These are phyloP conservation scores for Pythium insidiosum DNA, from an alignment of 352 stramenopile genomes.

Conservation along the genomic window DNA sequence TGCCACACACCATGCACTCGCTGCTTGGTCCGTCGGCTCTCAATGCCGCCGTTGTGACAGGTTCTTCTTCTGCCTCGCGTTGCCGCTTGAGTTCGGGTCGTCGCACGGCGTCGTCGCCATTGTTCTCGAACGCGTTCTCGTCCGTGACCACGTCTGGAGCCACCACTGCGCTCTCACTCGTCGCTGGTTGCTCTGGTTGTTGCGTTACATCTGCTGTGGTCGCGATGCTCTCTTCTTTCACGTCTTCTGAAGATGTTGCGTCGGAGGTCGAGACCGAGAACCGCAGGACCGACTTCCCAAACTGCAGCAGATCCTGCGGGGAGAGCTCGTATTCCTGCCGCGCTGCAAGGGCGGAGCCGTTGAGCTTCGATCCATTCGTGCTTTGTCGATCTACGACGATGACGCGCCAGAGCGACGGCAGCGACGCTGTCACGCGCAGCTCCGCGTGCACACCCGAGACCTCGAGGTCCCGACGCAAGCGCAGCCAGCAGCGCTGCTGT, in stretches of 20 bases:
- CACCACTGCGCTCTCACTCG: not conserved
- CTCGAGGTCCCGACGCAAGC: conserved; percentile 42
- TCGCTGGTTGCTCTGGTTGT: not conserved
- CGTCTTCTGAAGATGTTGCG: conserved; percentile 4
- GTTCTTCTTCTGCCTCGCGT: too few relatives aligned
- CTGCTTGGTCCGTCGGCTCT: not conserved
- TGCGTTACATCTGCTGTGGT: too few relatives aligned
- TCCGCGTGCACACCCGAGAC: conserved; percentile 49
- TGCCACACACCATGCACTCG: conserved; percentile 25
- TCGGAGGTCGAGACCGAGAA: too few relatives aligned
- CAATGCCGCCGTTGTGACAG: not conserved
- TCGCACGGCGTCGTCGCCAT: not conserved
- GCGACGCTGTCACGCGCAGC: conserved; percentile 11
- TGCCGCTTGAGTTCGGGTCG: too few relatives aligned
- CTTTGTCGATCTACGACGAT: conserved; percentile 27
- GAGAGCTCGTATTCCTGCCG: conserved; percentile 19
- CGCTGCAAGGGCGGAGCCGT: conserved; percentile 19
- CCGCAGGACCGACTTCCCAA: too few relatives aligned
- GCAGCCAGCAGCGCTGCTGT: conserved; percentile 38
- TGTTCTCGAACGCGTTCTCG: conserved; percentile 6
- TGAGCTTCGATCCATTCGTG: conserved; percentile 55
- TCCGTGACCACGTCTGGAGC: not conserved
- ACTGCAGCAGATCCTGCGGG: conserved; percentile 30
- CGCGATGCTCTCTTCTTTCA: not conserved
- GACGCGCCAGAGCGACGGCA: not conserved